Conservation (phyloP, 768 basidiomycete species). For the Tylopilus plumbeoviolaceoides region DNA sequence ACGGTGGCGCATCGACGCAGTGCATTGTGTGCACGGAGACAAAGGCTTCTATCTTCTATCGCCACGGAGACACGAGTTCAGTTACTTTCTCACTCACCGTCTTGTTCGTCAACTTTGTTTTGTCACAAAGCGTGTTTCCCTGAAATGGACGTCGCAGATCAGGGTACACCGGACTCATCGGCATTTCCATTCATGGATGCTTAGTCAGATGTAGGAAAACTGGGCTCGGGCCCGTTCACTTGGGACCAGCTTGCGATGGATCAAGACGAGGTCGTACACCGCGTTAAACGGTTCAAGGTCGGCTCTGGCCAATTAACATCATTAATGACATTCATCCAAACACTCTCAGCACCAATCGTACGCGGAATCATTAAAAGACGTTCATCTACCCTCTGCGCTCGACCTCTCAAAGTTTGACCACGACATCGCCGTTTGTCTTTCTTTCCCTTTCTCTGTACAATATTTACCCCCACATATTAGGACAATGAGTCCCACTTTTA, state of each 20-base stretch:
- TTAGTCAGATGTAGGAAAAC: too few species aligned
- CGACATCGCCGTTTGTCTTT: constrained; percentile 47
- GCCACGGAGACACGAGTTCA: too few species aligned
- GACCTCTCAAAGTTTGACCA: constrained; percentile 51
- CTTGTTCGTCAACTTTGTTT: too few species aligned
- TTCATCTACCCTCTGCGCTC: constrained; percentile 69
- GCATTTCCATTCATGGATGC: constrained; percentile 7
- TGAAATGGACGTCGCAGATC: too few species aligned
- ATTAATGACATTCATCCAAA: not conserved
- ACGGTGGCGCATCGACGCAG: too few species aligned
- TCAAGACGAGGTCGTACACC: constrained; percentile 27
- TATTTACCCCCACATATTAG: constrained; percentile 32
- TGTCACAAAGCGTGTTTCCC: too few species aligned
- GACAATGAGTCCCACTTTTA: constrained; percentile 80
- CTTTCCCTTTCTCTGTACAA: not conserved
- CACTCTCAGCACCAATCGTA: constrained; percentile 66
- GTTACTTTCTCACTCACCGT: too few species aligned
- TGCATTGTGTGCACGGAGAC: too few species aligned
- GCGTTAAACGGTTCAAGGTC: constrained; percentile 52
- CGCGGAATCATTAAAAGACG: constrained; percentile 57
- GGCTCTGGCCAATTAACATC: not conserved
- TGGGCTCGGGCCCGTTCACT: too few species aligned
- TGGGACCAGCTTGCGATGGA: not conserved
- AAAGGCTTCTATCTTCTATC: too few species aligned
- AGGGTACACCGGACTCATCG: too few species aligned